These are phyloP conservation scores for Coemansia sp. DNA, from an alignment of 192 early-diverging fungal genomes.

Conservation along the genomic window DNA sequence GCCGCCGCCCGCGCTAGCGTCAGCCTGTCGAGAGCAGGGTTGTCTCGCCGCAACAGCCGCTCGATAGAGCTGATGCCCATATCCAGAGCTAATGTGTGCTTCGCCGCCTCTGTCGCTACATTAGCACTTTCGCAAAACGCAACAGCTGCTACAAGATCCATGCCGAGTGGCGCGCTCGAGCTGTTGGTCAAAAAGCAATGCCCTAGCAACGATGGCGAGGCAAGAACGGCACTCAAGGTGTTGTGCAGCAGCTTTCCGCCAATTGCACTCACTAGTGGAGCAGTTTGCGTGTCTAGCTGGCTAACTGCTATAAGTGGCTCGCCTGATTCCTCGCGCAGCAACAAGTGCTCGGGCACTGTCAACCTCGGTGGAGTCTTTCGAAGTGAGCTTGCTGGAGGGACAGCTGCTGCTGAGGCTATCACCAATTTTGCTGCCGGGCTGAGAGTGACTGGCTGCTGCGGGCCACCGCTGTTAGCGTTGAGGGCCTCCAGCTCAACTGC, in stretches of 20 bases:
- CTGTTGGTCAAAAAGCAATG: constrained; percentile 20
- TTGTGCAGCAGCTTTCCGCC: constrained; percentile 32
- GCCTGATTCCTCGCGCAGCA: constrained; percentile 7
- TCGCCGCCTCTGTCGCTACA: background rate
- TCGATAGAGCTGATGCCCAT: background rate
- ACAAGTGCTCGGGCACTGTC: background rate
- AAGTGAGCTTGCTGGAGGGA: background rate
- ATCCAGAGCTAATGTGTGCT: background rate
- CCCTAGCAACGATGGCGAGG: constrained; percentile 21
- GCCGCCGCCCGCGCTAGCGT: constrained; percentile 23
- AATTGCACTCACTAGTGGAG: constrained; percentile 19
- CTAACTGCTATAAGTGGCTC: constrained; percentile 27
- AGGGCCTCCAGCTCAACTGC: constrained; percentile 8
- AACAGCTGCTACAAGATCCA: constrained; percentile 31
- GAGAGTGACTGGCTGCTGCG: constrained; percentile 3
- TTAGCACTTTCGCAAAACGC: constrained; percentile 17
- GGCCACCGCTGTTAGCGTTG: background rate
- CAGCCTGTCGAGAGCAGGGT: background rate
- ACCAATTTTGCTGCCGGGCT: constrained; percentile 1
- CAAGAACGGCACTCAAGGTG: constrained; percentile 26
- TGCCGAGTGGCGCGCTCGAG: constrained; percentile 2
- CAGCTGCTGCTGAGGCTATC: background rate
- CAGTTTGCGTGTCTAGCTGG: constrained; percentile 31
- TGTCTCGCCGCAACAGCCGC: background rate
- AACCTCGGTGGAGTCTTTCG: background rate